Evolutionary conservation across 176 grass and related monocot genomes (phyloP).

Genomic region (Ampelocalamus luodianensis): DNA sequence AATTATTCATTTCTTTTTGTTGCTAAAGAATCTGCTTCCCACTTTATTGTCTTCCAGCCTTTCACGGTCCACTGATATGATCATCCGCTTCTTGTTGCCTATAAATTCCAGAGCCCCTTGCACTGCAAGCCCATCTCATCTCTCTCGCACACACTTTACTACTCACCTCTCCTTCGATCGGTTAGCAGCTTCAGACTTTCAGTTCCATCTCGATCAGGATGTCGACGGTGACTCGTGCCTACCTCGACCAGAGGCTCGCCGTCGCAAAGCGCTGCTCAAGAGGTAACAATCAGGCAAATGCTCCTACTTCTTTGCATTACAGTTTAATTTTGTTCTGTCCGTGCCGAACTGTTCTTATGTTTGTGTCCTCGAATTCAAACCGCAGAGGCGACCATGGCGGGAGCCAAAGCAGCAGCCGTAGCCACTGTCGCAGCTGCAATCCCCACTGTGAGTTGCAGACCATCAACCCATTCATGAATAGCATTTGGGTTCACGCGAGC

Average conservation of each 20-base stretch:
- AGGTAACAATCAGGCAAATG: constrained; percentile 36
- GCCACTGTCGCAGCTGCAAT: constrained; percentile 63
- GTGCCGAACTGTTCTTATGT: background rate
- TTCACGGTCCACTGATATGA: too few species aligned
- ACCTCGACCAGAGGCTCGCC: constrained; percentile 69
- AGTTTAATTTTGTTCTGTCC: background rate
- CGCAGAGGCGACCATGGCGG: constrained; percentile 68
- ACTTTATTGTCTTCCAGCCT: too few species aligned
- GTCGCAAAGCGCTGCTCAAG: constrained; percentile 69
- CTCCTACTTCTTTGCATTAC: background rate
- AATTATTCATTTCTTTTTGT: too few species aligned
- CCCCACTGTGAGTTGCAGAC: constrained; percentile 43
- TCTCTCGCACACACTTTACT: too few species aligned
- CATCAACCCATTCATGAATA: background rate
- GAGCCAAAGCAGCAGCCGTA: constrained; percentile 59
- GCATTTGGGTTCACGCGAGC: background rate
- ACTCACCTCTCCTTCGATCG: too few species aligned
- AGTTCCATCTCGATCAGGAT: background rate
- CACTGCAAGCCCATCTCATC: too few species aligned
- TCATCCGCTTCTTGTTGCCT: too few species aligned
- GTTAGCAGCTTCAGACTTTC: too few species aligned
- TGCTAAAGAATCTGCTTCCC: too few species aligned
- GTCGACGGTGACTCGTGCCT: constrained; percentile 52
- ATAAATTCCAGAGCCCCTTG: too few species aligned
- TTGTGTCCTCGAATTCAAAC: background rate